These are phyloP conservation scores for Puccinia horiana DNA, from an alignment of 1,284 basidiomycete species.

Conservation along the genomic window DNA sequence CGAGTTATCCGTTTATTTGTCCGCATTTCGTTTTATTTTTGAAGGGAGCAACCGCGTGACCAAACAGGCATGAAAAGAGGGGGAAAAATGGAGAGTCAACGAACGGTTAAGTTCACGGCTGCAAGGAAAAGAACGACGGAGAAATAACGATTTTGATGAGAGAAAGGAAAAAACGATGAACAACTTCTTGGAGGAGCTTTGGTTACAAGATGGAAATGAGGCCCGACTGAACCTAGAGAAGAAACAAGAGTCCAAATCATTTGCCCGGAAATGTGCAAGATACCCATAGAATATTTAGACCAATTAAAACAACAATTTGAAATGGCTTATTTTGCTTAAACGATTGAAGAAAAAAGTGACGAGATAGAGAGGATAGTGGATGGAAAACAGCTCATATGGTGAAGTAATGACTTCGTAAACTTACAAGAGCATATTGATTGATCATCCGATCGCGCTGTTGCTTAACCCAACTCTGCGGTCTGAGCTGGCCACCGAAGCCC, in stretches of 20 bases:
- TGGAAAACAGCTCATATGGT: neutral
- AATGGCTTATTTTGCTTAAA: neutral
- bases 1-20: neutral
- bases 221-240: neutral
- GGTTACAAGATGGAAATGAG: neutral
- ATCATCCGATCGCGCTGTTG: constrained; percentile 44
- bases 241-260: neutral
- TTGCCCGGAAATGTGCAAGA: neutral
- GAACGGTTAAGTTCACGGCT: neutral
- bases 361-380: neutral
- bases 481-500: constrained; percentile 30
- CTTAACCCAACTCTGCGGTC: constrained; percentile 48
- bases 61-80: neutral
- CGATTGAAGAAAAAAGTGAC: neutral
- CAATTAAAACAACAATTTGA: neutral
- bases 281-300: neutral
- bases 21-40: neutral
- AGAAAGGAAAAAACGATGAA: neutral
- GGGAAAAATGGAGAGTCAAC: neutral
- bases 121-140: neutral
- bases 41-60: neutral
- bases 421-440: constrained; percentile 37
- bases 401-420: constrained; percentile 23
- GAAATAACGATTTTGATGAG: neutral
- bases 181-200: neutral